Evolutionary conservation across 805 yeast genomes (phyloP), one percentile per base, ranked within the genome.

Genomic region (Barnettozyma sp.): DNA sequence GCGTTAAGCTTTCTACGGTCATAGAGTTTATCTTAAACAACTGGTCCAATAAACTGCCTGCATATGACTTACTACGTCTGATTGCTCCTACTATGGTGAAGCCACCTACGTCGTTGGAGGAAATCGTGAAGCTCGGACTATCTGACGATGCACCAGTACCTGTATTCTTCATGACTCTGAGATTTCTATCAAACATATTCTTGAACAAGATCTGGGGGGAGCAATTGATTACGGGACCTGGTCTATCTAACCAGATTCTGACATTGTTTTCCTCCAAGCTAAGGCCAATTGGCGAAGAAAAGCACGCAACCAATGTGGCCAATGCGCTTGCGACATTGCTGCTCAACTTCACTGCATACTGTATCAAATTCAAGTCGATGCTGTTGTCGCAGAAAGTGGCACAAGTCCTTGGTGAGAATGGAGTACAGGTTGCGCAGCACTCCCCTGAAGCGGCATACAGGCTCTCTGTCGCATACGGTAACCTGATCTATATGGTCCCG

Each of bases 401-500:
- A 3, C 59, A 54, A 15, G 50, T 52, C 2, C 32, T 62, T 9
- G 54, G 56, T 22, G 39, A 42, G 0, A 54, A 54, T 19, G 58
- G 60, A 7, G 40, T 45, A 2, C 51, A 50, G 20, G 36, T 63
- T 6, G 42, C 55, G 8, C 54, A 50, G 23, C 48, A 59, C 1
- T 71, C 71, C 25, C 69, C 75, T 26, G 95, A 84, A 55, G 73
- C 87, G 3, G 73, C 76, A 0, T 84, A 83, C 54, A 67, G 95
- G 50, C 45, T 77, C 16, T 43, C 70, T 9, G 64, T 83, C 18
- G 77, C 82, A 0, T 68, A 65, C 39, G 94, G 92, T 4, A 82
- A 84, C 31, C 43, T 77, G 24, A 48, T 69, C 14, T 54, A 56
- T 5, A 44, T 59, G 2, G 63, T 62, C 25, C 49, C 55, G 1